Base-by-base conservation (phyloP, 139 green algal species). In the Spirogloea muscicola region DNA sequence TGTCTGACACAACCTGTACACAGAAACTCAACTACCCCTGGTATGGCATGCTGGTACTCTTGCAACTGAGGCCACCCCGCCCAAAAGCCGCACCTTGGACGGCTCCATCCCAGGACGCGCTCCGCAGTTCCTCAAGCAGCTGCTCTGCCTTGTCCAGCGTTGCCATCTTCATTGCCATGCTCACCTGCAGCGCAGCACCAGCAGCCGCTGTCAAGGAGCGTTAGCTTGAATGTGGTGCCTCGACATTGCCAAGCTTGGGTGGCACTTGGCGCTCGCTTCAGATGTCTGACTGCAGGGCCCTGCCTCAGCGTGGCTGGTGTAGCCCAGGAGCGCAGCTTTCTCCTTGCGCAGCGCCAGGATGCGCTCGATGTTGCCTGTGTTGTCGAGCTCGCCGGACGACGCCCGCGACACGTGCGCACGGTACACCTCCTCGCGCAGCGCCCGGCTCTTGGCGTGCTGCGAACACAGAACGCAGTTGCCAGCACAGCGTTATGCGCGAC, bases 361-460 rank as follows among this genome's bases (percentile, higher is more conserved):
- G 55, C 82, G 46, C 4, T 96, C 84, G 64, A 98, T 97, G 80
- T 96, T 83, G 49, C 90, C 89, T 1, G 75, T 84, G 85, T 98
- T 98, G 88, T 97, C 93, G 2, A 77, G 52, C 7, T 94, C 88
- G 18, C 79, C 81, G 0, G 31, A 42, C 3, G 77, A 90, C 18
- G 92, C 93, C 13, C 89, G 81, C 0, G 87, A 94, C 52, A 97
- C 85, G 86, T 89, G 91, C 4, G 92, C 91, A 9, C 85, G 77
- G 90, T 98, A 98, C 79, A 97, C 70, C 84, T 97, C 91, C 85
- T 98, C 93, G 4, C 93, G 78, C 68, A 98, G 85, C 5, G 76
- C 76, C 10, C 91, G 81, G 84, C 93, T 94, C 76, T 91, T 91
- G 62, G 84, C 85, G 80, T 97, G 92, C 62, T 80, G 72, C 57